Base-by-base conservation (phyloP, 2,329 filamentous ascomycete species). In the Alternaria postmessia region DNA sequence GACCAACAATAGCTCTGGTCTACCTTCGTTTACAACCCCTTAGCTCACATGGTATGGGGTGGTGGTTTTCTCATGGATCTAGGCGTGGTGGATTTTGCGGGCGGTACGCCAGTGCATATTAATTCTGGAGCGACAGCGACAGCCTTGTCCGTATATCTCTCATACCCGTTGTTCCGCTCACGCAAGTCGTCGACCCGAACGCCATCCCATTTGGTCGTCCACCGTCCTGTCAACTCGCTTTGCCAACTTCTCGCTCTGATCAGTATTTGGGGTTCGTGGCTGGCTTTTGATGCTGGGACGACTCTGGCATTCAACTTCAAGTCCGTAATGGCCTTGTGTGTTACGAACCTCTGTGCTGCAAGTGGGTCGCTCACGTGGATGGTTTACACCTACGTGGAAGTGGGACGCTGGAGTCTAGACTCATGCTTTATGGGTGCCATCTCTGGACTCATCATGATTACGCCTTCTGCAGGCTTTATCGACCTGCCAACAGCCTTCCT, bases 371-470 rank as follows among this genome's bases (percentile, higher is more conserved):
- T 84, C 41, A 84, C 82, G 1, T 84, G 83, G 82, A 79, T 80
- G 34, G 61, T 74, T 20, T 79, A 83, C 41, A 82, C 81, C 2
- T 84, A 80, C 60, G 70, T 75, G 32, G 82, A 79, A 55, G 75
- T 73, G 7, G 79, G 75, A 16, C 75, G 71, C 60, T 85, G 82
- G 81, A 83, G 81, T 18, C 66, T 85, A 8, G 83, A 85, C 61
- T 79, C 80, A 3, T 83, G 79, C 5, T 85, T 85, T 69, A 82
- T 85, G 78, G 83, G 84, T 9, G 83, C 83, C 1, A 83, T 85
- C n/a, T 76, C 83, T 0, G 83, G 83, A 0, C 74, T 85, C 5
- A 82, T 86, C 22, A 83, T 85, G 78, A 85, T 85, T 51, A 85
- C 83, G 0, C 83, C 83, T 0, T 76, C 81, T 1, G 83, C 83